Evolutionary conservation across 306 rosid genomes (phyloP), one percentile per base, ranked within the genome.

Genomic region (Pueraria montana): DNA sequence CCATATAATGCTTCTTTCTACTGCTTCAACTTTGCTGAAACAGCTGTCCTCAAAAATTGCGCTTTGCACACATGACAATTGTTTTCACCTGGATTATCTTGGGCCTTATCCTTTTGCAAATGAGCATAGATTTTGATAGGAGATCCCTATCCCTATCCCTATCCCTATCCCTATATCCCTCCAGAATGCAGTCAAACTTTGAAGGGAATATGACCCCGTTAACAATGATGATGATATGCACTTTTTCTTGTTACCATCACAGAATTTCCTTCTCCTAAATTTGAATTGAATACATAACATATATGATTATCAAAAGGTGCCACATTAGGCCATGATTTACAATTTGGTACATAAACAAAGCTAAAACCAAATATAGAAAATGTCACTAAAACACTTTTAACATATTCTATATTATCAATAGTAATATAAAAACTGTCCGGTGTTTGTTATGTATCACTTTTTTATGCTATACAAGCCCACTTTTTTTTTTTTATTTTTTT

Each of bases 251-350:
- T 74, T 43, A 65, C 70, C 69, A 50, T 26, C 3, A 55, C 4
- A 71, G 16, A 80, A 27, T 21, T 20, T 45, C 34, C 67, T 32
- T 6, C 30, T 30, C 71, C 71, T 30, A n/a, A 45, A 8, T 23
- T 46, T 59, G 5, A 9, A 24, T 48, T 61, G 5, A 40, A 24
- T 24, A 18, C 40, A 71, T 56, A 43, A 13, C 6, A 18, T 12
- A 45, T 43, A 68, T 17, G 18, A 21, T 13, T 46, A 48, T 63
- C 46, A 52, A 81, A 30, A 66, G 40, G 16, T 34, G 20, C 21
- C 80, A 53, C 32, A 66, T 46, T 56, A 82, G 21, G 53, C 62
- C 76, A 49, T 67, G 76, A 49, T 73, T 67, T 72, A 67, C 75
- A 78, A 40, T 36, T 36, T 46, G 63, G 23, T 73, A 61, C 78